Percentiles rank a stretch among this genome's conserved stretches.
phyloP scores from a whole-genome alignment of 306 rosid species.

The Glycine latifolia region DNA sequence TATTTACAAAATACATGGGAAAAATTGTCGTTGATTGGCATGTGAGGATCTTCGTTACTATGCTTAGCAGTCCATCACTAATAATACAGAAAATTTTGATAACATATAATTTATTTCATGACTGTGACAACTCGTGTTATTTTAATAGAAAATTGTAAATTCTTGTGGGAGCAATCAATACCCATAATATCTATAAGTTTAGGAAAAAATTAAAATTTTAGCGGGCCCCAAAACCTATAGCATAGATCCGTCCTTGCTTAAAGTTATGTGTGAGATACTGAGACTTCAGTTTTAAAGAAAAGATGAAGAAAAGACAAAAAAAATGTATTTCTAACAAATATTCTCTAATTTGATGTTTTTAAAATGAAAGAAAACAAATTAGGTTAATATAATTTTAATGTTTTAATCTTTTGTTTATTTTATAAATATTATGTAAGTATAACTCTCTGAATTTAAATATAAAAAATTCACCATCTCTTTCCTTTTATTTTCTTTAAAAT shows the following conservation, averaged over 20 bases:
- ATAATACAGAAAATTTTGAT: not conserved
- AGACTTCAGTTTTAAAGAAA: not conserved
- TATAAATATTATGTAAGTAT: no score
- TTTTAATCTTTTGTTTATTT: not conserved
- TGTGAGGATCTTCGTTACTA: not conserved
- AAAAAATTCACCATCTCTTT: no score
- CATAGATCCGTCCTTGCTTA: not conserved
- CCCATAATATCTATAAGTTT: not conserved
- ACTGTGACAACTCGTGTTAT: not conserved
- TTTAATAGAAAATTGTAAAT: not conserved
- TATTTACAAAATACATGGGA: slow-evolving; percentile 7
- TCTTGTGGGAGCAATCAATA: not conserved
- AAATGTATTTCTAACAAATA: not conserved
- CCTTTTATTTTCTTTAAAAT: no score
- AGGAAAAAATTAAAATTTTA: not conserved
- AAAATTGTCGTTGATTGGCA: not conserved
- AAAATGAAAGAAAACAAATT: not conserved
- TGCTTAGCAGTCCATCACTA: not conserved
- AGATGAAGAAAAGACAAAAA: not conserved
- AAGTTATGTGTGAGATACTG: not conserved
- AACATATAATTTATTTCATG: not conserved
- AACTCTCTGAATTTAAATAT: no score
- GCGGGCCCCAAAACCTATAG: not conserved
- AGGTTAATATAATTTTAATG: not conserved
- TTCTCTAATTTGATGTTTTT: not conserved